These are phyloP conservation scores for Termitomyces sp. DNA, from an alignment of 768 basidiomycete genomes.

Conservation along the genomic window DNA sequence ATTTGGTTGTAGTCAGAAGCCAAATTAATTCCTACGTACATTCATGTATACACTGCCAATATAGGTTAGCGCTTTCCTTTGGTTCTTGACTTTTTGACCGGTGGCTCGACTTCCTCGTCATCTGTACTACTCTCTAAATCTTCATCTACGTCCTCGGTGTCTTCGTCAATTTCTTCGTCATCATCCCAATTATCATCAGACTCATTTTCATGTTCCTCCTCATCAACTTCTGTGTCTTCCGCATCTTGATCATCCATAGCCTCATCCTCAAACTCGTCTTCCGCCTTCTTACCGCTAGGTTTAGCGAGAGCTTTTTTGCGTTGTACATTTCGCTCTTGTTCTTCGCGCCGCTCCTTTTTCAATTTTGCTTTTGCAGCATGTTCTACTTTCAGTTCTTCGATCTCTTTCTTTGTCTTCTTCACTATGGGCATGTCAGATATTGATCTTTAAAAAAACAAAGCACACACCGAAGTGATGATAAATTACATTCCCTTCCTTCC, in stretches of 20 bases:
- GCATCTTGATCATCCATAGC: slow-evolving; percentile 27
- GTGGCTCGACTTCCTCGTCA: slow-evolving; percentile 38
- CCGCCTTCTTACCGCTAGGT: slow-evolving; percentile 14
- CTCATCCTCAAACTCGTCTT: slow-evolving; percentile 25
- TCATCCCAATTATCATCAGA: slow-evolving; percentile 43
- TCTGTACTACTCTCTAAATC: slow-evolving; percentile 39
- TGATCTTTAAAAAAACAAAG: not conserved
- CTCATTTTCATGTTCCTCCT: slow-evolving; percentile 28
- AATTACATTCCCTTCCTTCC: slow-evolving; percentile 88
- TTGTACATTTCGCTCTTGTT: slow-evolving; percentile 88
- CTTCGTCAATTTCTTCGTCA: slow-evolving; percentile 58
- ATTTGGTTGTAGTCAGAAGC: not conserved
- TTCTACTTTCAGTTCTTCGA: slow-evolving; percentile 56
- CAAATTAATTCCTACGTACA: slow-evolving; percentile 3
- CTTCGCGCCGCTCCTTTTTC: slow-evolving; percentile 72
- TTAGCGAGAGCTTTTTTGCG: slow-evolving; percentile 56
- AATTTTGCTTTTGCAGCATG: slow-evolving; percentile 76
- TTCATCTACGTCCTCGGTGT: slow-evolving; percentile 12
- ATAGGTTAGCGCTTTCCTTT: slow-evolving; percentile 37
- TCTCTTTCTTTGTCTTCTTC: slow-evolving; percentile 81
- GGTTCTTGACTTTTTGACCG: slow-evolving; percentile 51
- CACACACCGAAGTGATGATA: slow-evolving; percentile 89
- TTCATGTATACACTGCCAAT: slow-evolving; percentile 1
- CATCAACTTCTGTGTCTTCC: slow-evolving; percentile 32
- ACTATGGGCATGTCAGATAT: slow-evolving; percentile 41